Evolutionary conservation across 2,329 filamentous ascomycete species (phyloP).

Genomic region (Aspergillus sp.): DNA sequence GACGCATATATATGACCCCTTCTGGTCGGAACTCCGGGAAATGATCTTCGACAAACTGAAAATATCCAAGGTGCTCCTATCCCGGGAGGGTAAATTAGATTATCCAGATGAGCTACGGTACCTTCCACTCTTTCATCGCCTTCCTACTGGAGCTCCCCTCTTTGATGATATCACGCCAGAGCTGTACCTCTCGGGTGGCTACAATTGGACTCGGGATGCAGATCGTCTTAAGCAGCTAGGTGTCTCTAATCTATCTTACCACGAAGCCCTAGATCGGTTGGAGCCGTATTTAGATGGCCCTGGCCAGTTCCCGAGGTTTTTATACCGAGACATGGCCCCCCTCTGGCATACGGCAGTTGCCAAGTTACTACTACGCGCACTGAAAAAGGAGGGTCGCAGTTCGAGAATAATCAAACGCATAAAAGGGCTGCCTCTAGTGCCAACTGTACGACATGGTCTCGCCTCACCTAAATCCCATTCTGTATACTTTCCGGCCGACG

Average conservation of each 20-base stretch:
- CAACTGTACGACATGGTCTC: neutral
- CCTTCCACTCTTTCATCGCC: neutral
- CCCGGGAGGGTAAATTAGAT: neutral
- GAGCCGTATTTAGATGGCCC: neutral
- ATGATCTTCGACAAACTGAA: constrained; percentile 6
- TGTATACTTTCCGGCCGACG: constrained; percentile 1
- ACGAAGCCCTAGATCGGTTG: neutral
- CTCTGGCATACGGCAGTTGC: constrained; percentile 7
- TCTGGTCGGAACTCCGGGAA: constrained; percentile 4
- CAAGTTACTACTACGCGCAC: neutral
- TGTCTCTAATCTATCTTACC: neutral
- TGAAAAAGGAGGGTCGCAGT: neutral
- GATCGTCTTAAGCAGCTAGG: neutral
- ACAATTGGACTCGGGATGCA: neutral
- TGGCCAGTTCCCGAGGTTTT: neutral
- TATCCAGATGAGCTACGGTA: neutral
- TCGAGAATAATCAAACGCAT: neutral
- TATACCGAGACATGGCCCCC: neutral
- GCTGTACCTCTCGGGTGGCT: constrained; percentile 1
- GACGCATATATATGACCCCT: neutral
- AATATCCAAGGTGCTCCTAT: neutral
- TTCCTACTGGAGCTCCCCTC: neutral
- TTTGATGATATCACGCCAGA: constrained; percentile 1
- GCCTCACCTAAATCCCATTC: neutral
- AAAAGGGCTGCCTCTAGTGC: neutral